Percentiles rank a stretch among this genome's conserved stretches.
Conservation (phyloP, 2,329 filamentous ascomycete species). For the Trichophyton schoenleinii region DNA sequence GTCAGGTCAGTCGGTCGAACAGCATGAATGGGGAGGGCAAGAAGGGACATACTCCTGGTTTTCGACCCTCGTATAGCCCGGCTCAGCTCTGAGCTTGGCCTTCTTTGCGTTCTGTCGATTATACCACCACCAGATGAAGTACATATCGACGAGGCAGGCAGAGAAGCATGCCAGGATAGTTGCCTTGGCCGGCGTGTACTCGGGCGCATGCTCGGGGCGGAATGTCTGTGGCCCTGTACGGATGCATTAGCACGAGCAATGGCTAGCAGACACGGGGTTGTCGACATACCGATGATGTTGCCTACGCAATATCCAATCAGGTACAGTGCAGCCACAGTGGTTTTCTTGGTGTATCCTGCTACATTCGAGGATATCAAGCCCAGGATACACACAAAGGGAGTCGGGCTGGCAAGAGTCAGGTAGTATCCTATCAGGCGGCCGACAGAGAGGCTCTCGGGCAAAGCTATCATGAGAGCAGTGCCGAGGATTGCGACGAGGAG, state of each 20-base stretch:
- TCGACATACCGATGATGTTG: conserved; percentile 42
- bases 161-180: conserved; percentile 19
- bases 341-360: conserved; percentile 43
- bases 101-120: conserved; percentile 48
- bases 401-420: conserved; percentile 47
- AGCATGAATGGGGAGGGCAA: background rate
- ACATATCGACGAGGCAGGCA: conserved; percentile 37
- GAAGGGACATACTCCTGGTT: conserved; percentile 48
- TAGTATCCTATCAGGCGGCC: conserved; percentile 55
- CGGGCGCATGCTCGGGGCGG: conserved; percentile 39
- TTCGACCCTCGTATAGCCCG: conserved; percentile 48
- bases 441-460: conserved; percentile 45
- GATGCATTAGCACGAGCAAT: background rate
- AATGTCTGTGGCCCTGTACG: conserved; percentile 41
- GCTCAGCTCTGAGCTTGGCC: conserved; percentile 37
- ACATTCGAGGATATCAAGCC: conserved; percentile 52
- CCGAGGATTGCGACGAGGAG: conserved; percentile 45
- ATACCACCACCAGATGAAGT: conserved; percentile 54
- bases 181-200: conserved; percentile 25
- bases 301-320: conserved; percentile 39
- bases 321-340: conserved; percentile 39
- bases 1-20: background rate
- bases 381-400: conserved; percentile 51
- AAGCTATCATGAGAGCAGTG: conserved; percentile 51
- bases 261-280: background rate